A percentile compares a stretch with the other conserved stretches of the same genome.
phyloP scores from a whole-genome alignment of 768 basidiomycete genomes.

The Lanmaoa pseudosensibilis region DNA sequence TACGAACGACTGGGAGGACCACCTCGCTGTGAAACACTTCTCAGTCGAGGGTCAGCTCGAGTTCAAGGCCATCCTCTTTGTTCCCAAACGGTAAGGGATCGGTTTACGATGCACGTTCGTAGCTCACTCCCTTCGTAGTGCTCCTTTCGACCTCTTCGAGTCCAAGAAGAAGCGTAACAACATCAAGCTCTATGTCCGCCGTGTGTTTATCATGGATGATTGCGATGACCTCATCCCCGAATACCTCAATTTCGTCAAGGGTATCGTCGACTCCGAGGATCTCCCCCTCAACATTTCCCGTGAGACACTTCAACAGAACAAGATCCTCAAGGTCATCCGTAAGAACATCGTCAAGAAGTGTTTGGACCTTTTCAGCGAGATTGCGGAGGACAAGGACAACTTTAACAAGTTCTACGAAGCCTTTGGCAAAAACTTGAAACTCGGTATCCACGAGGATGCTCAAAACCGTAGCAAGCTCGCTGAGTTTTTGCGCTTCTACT shows the following conservation, averaged over 20 bases:
- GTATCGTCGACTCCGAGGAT: constrained; percentile 99
- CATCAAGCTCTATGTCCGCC: constrained; percentile 99
- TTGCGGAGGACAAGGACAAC: constrained; percentile 99
- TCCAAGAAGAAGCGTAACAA: constrained; percentile 99
- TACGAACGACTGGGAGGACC: constrained; percentile 99
- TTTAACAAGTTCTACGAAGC: constrained; percentile 96
- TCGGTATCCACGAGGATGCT: constrained; percentile 98
- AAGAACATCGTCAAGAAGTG: constrained; percentile 99
- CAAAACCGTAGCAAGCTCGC: constrained; percentile 99
- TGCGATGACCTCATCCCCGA: constrained; percentile 99
- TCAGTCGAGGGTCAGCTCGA: constrained; percentile 99
- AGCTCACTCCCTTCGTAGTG: constrained; percentile 46
- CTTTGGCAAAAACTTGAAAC: constrained; percentile 99
- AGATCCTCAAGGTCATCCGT: constrained; percentile 99
- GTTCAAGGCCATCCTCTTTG: constrained; percentile 98
- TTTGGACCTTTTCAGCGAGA: constrained; percentile 91
- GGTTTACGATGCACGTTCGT: background rate
- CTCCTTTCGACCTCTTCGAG: constrained; percentile 99
- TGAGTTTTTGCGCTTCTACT: constrained; percentile 98
- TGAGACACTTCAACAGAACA: constrained; percentile 99
- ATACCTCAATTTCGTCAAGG: constrained; percentile 99
- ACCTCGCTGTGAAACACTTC: constrained; percentile 99
- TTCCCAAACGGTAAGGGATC: constrained; percentile 83
- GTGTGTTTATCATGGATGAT: constrained; percentile 99
- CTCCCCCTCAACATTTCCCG: constrained; percentile 99